Conservation (phyloP, 768 basidiomycete genomes). For the Suillus fuscotomentosus region DNA sequence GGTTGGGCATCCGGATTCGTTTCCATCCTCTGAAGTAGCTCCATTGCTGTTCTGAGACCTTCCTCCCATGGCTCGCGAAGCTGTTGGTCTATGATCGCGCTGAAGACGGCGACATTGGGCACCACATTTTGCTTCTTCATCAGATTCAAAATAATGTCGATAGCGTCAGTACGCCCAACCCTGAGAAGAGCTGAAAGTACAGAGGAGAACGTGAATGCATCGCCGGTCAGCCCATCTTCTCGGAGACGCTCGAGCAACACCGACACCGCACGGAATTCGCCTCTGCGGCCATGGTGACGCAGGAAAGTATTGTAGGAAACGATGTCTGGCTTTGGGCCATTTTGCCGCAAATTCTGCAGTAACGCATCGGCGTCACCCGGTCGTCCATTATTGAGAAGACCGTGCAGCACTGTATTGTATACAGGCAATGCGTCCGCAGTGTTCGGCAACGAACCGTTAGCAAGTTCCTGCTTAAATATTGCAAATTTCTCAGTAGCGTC, state of each 20-base stretch:
- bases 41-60: slow-evolving; percentile 60
- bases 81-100: slow-evolving; percentile 75
- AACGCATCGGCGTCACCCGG: slow-evolving; percentile 41
- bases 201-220: slow-evolving; percentile 86
- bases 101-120: slow-evolving; percentile 76
- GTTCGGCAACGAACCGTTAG: slow-evolving; percentile 21
- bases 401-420: slow-evolving; percentile 76
- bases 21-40: slow-evolving; percentile 79
- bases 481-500: slow-evolving; percentile 52
- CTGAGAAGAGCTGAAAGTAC: slow-evolving; percentile 77
- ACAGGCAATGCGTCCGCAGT: slow-evolving; percentile 39
- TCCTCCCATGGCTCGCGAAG: slow-evolving; percentile 53
- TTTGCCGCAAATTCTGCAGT: slow-evolving; percentile 41
- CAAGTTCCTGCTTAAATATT: slow-evolving; percentile 40
- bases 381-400: slow-evolving; percentile 50
- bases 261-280: slow-evolving; percentile 63
- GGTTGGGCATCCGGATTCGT: slow-evolving; percentile 46
- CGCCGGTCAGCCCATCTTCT: slow-evolving; percentile 55
- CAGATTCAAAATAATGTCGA: slow-evolving; percentile 57
- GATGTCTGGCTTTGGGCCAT: slow-evolving; percentile 66
- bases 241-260: slow-evolving; percentile 57
- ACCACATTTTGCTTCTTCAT: slow-evolving; percentile 77
- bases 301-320: slow-evolving; percentile 83
- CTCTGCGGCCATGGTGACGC: slow-evolving; percentile 57
- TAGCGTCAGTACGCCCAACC: slow-evolving; percentile 65